Evolutionary conservation across 139 green algal species (phyloP), one percentile per base, ranked within the genome.

Genomic region (Coelastrella sp.): DNA sequence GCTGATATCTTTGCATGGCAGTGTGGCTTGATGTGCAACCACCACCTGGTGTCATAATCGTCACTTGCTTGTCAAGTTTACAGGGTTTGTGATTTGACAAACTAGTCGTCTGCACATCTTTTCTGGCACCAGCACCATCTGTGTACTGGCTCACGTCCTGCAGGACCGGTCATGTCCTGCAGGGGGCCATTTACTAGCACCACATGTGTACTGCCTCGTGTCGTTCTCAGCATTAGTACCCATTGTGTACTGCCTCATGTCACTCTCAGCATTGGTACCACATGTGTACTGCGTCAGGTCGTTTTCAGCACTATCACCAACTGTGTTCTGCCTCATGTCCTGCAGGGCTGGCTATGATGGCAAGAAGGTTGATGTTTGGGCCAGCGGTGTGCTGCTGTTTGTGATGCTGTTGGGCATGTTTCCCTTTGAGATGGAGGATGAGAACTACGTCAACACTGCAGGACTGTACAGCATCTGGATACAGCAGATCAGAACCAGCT

Each of bases 401-500:
- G 91, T 94, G 17, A 92, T 94, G 90, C 80, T 94, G 75, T 85
- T 92, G 75, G 91, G 90, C 51, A 93, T 91, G 85, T 93, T 93
- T 59, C 90, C 90, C 15, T 93, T 93, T 62, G 89, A 93, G 45
- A 83, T 83, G 73, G 83, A 91, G 87, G 91, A 94, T 62, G 91
- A 94, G 81, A 94, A 91, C 86, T 92, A 88, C 80, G 90, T 91
- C 85, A 93, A 92, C 87, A 92, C 90, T 9, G 88, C 88, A 41
- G 90, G 90, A 30, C 50, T 82, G 7, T 82, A 82, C 50, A 82
- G 74, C 74, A 82, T 82, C 23, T 82, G 74, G 77, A 78, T 91
- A 43, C 87, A 95, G 89, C 92, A 95, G 85, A 92, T 95, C 68
- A 90, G 92, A 40, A 94, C 85, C 72, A 91, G 84, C 74, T 95